These are phyloP conservation scores for Lepidium didymum DNA, from an alignment of 345 rosid species.

Conservation along the genomic window DNA sequence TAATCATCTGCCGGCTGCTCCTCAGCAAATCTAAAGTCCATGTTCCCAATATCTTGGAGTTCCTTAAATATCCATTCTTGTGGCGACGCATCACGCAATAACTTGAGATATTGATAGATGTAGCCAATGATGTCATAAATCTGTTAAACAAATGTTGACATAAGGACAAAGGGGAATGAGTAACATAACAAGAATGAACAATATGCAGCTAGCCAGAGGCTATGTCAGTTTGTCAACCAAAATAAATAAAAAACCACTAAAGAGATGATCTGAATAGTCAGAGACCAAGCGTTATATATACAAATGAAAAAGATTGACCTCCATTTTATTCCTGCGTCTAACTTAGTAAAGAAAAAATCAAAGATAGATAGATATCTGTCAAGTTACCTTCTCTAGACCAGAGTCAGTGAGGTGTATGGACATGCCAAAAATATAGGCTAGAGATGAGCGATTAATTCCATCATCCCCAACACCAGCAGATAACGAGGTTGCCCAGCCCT, in stretches of 20 bases:
- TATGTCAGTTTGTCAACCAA: constrained; percentile 3
- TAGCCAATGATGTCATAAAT: constrained; percentile 72
- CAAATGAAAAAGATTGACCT: not conserved
- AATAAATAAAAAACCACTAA: not conserved
- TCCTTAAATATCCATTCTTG: constrained; percentile 99
- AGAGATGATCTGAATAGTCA: not conserved
- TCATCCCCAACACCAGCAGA: constrained; percentile 94
- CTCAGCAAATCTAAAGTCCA: constrained; percentile 93
- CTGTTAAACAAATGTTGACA: constrained; percentile 32
- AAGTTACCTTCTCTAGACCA: constrained; percentile 78
- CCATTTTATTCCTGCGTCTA: not conserved
- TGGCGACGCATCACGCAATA: constrained; percentile 62
- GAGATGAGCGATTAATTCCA: constrained; percentile 80
- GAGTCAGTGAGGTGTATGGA: constrained; percentile 83
- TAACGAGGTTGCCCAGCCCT: constrained; percentile 82
- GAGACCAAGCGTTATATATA: constrained; percentile 1
- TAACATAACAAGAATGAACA: not conserved
- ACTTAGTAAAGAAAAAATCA: not conserved
- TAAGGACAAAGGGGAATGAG: constrained; percentile 7
- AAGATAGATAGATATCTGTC: not conserved
- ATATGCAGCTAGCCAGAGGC: not conserved
- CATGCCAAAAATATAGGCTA: constrained; percentile 82
- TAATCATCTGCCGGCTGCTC: constrained; percentile 95
- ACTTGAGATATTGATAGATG: constrained; percentile 82
- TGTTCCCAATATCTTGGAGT: constrained; percentile 86